Conservation (phyloP, 495 filamentous ascomycete genomes). For the Neurospora sp. region DNA sequence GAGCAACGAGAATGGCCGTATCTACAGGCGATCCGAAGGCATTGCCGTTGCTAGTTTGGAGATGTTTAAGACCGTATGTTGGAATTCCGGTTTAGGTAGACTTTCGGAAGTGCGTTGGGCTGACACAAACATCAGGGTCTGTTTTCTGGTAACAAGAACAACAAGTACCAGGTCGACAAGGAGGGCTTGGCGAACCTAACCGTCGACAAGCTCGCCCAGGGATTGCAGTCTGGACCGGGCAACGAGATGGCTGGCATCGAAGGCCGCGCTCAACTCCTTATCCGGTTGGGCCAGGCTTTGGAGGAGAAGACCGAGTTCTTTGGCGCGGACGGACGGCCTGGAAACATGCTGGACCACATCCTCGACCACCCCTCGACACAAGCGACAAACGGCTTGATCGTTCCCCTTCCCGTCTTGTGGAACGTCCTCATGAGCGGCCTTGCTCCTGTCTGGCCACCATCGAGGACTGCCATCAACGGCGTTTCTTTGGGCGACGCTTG, state of each 20-base stretch:
- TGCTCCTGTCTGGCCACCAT: slow-evolving; percentile 78
- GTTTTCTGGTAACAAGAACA: slow-evolving; percentile 72
- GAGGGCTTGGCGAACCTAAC: slow-evolving; percentile 67
- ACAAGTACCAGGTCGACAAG: slow-evolving; percentile 85
- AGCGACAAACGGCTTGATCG: slow-evolving; percentile 75
- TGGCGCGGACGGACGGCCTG: slow-evolving; percentile 74
- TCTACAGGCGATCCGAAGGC: slow-evolving; percentile 82
- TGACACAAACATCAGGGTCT: slow-evolving; percentile 43
- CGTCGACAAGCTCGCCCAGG: slow-evolving; percentile 61
- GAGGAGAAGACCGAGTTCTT: slow-evolving; percentile 71
- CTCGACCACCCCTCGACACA: slow-evolving; percentile 83
- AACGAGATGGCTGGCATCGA: slow-evolving; percentile 86
- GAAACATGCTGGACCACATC: slow-evolving; percentile 93
- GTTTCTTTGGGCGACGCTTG: slow-evolving; percentile 89
- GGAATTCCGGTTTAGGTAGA: background rate
- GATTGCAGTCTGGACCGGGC: slow-evolving; percentile 69
- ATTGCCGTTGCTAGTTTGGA: slow-evolving; percentile 89
- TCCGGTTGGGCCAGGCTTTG: slow-evolving; percentile 65
- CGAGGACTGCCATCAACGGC: slow-evolving; percentile 80
- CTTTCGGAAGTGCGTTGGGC: background rate
- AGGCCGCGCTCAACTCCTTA: slow-evolving; percentile 72
- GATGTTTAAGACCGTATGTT: slow-evolving; percentile 74
- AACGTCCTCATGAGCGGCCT: slow-evolving; percentile 80
- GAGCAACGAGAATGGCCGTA: slow-evolving; percentile 77
- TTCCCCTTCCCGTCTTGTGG: slow-evolving; percentile 90